phyloP scores from a whole-genome alignment of 139 green algal species.

The Nannochloris sp. region DNA sequence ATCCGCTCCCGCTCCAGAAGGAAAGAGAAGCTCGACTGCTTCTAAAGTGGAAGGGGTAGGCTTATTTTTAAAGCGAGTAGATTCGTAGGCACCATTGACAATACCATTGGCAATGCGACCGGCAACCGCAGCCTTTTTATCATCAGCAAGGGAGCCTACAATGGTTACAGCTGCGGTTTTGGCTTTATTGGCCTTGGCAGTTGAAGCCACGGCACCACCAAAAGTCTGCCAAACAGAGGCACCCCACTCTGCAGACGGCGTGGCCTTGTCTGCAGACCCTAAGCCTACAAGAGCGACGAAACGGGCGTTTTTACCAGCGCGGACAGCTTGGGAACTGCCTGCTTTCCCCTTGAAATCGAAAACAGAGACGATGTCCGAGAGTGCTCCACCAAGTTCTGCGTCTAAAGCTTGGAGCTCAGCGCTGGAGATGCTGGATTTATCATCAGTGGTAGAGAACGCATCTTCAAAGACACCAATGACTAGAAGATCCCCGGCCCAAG shows the following conservation, averaged over 20 bases:
- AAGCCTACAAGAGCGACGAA: conserved; percentile 64
- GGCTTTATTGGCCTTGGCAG: conserved; percentile 52
- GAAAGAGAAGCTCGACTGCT: conserved; percentile 51
- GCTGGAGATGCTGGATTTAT: conserved; percentile 34
- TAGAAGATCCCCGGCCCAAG: conserved; percentile 59
- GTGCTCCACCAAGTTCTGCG: conserved; percentile 20
- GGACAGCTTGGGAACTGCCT: conserved; percentile 22
- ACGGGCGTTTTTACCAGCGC: conserved; percentile 2
- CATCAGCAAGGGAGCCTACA: not conserved
- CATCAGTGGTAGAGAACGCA: conserved; percentile 35
- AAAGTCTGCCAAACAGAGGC: conserved; percentile 44
- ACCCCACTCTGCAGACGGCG: conserved; percentile 40
- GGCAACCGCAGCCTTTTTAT: not conserved
- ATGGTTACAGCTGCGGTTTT: conserved; percentile 37
- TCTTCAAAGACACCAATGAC: conserved; percentile 63
- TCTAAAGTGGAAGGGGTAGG: conserved; percentile 29
- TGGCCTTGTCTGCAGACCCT: conserved; percentile 44
- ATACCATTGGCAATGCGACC: conserved; percentile 41
- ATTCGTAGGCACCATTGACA: conserved; percentile 71
- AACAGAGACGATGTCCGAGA: conserved; percentile 47
- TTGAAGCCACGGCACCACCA: conserved; percentile 34
- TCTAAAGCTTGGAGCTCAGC: conserved; percentile 47
- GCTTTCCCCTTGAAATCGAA: conserved; percentile 69
- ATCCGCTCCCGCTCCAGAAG: conserved; percentile 1
- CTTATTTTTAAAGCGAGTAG: conserved; percentile 86